Base-by-base conservation (phyloP, 176 grass and related monocot genomes). In the Chloris gayana region DNA sequence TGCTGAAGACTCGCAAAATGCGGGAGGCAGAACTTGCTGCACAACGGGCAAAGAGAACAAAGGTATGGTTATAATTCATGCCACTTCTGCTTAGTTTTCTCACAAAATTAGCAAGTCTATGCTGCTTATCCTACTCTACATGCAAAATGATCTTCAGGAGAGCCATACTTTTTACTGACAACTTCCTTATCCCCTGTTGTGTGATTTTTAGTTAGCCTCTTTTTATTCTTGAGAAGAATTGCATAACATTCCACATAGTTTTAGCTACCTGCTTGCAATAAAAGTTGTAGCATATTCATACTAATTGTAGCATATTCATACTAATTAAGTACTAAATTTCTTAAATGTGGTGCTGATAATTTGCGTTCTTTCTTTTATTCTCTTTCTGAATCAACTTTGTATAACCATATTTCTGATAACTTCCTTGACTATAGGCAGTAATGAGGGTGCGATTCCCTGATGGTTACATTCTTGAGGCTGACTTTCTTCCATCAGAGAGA, bases 1-100 rank as follows among this genome's bases (percentile, higher is more conserved):
- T 95, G 50, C 50, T 98, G 22, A 95, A 98, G 83, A 98, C 92
- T 84, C 90, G 82, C 67, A 98, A 91, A 90, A 88, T 98, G 41
- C 71, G 90, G 64, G 96, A 98, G 74, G 92, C 90, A 73, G 96
- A 98, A 80, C 81, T 88, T 91, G 96, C 88, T 74, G 86, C 92
- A 79, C 78, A 84, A 51, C 88, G 84, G 80, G 88, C 88, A 84
- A 95, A 71, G 84, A 83, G 81, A 80, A 93, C 92, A 74, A 98
- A 98, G 86, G 95, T 88, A 84, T 32, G 64, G 42, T 75, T 83
- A 56, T 45, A 50, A 37, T 29, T 14, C 38, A 39, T 44, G 61
- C 18, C 31, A 4, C 56, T 63, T 26, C 17, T 64, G 27, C 22
- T 56, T 66, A 72, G 11, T 56, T 64, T 70, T 59, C 34, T 70